These are phyloP conservation scores for Pleurotus citrinopileatus DNA, from an alignment of 768 basidiomycete species.

Conservation along the genomic window DNA sequence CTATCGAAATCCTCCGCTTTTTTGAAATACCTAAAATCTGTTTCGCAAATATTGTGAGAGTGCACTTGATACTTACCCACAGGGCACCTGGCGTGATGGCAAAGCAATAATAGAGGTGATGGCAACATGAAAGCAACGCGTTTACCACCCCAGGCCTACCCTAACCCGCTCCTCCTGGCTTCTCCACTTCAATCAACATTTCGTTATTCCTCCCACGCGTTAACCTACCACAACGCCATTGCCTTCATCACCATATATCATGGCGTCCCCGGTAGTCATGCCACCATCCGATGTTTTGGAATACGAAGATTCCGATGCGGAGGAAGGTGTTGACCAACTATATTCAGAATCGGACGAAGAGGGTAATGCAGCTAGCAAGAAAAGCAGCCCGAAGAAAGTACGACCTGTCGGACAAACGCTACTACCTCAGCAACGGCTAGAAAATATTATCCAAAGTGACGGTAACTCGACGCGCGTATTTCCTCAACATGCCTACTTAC, in stretches of 20 bases:
- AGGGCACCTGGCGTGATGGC: too few relatives aligned
- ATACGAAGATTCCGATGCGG: constrained; percentile 41
- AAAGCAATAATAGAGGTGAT: too few relatives aligned
- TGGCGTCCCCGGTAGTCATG: constrained; percentile 1
- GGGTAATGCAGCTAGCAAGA: constrained; percentile 13
- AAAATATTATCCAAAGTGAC: constrained; percentile 78
- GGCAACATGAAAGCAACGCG: too few relatives aligned
- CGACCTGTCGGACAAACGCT: constrained; percentile 39
- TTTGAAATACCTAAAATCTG: too few relatives aligned
- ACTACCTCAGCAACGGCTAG: constrained; percentile 63
- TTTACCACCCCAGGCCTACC: neutral
- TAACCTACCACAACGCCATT: too few relatives aligned
- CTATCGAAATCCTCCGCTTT: too few relatives aligned
- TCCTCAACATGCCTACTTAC: neutral
- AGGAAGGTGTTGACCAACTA: constrained; percentile 67
- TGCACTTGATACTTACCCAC: too few relatives aligned
- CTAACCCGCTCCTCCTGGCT: too few relatives aligned
- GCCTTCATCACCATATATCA: neutral
- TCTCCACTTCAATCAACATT: too few relatives aligned
- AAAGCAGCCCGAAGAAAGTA: constrained; percentile 22
- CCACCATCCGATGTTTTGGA: constrained; percentile 13
- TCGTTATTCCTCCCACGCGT: neutral
- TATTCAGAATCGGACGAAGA: constrained; percentile 52
- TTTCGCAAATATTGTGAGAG: too few relatives aligned
- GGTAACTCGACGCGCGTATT: constrained; percentile 37